Conservation (phyloP, 441 rosid genomes). For the Kokia cookei region DNA sequence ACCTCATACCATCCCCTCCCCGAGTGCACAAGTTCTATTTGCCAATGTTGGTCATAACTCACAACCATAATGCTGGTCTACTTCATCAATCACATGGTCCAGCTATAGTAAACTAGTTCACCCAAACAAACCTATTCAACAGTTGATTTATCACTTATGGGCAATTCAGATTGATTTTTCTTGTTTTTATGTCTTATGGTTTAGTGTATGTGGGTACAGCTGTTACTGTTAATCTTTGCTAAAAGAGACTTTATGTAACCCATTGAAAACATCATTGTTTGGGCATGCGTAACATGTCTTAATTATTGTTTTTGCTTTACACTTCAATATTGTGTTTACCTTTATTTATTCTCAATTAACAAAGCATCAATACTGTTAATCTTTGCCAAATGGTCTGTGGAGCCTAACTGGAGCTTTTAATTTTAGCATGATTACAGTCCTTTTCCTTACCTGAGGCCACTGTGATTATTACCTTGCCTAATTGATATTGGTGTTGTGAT, state of each 20-base stretch:
- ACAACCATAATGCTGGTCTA: neutral
- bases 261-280: conserved; percentile 13
- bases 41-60: neutral
- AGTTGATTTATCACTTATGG: neutral
- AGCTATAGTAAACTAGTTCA: neutral
- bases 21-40: neutral
- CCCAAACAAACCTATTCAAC: neutral
- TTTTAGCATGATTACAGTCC: conserved; percentile 12
- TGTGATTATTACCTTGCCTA: conserved; percentile 6
- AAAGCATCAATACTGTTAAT: conserved; percentile 18
- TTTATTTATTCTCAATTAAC: conserved; percentile 24
- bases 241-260: conserved; percentile 15
- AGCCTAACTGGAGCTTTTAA: conserved; percentile 27
- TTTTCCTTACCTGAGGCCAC: conserved; percentile 25
- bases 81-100: neutral
- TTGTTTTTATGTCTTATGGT: conserved; percentile 8
- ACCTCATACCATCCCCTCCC: neutral
- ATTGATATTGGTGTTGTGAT: neutral
- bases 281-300: conserved; percentile 42
- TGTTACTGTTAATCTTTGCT: conserved; percentile 21
- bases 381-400: conserved; percentile 28
- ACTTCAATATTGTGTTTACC: conserved; percentile 21
- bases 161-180: neutral
- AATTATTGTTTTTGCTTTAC: conserved; percentile 37
- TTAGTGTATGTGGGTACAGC: conserved; percentile 23